Evolutionary conservation across 1,284 basidiomycete species (phyloP).

Genomic region (Microbotryum lychnidis-dioicae): DNA sequence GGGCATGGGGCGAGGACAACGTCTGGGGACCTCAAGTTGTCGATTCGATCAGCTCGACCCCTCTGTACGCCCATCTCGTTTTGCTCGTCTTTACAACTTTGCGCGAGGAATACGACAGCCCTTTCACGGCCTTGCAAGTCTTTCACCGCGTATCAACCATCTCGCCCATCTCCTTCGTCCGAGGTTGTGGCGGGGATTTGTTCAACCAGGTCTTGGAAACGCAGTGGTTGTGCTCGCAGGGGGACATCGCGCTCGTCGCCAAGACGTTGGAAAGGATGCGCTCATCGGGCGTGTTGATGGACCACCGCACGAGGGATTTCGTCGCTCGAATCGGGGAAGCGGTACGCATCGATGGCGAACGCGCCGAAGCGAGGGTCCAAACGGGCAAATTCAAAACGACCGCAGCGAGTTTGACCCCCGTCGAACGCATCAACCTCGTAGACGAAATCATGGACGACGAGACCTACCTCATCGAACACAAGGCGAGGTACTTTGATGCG

Average conservation of each 20-base stretch:
- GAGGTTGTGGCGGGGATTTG: constrained; percentile 20
- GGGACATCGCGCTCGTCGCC: constrained; percentile 18
- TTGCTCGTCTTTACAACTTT: constrained; percentile 19
- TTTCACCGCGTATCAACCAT: constrained; percentile 21
- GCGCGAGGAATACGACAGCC: constrained; percentile 19
- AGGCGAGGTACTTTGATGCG: constrained; percentile 6
- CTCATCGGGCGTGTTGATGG: constrained; percentile 12
- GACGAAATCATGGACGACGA: too few species aligned
- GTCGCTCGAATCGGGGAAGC: constrained; percentile 18
- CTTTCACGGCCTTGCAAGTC: constrained; percentile 16
- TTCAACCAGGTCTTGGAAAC: constrained; percentile 27
- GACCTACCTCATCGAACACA: too few species aligned
- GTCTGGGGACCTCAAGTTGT: too few species aligned
- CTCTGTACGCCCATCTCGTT: constrained; percentile 19
- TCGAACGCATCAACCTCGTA: not conserved
- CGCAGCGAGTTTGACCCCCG: not conserved
- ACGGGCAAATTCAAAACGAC: too few species aligned
- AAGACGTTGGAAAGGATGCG: constrained; percentile 24
- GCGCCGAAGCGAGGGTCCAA: constrained; percentile 8
- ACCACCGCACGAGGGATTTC: constrained; percentile 11
- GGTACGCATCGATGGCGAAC: constrained; percentile 15
- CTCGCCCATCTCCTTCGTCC: constrained; percentile 22
- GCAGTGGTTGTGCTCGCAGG: constrained; percentile 12
- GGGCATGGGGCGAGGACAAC: too few species aligned
- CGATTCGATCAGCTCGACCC: too few species aligned